Conservation (phyloP, 148 eudicot genomes). For the Vaccinium myrtillus region DNA sequence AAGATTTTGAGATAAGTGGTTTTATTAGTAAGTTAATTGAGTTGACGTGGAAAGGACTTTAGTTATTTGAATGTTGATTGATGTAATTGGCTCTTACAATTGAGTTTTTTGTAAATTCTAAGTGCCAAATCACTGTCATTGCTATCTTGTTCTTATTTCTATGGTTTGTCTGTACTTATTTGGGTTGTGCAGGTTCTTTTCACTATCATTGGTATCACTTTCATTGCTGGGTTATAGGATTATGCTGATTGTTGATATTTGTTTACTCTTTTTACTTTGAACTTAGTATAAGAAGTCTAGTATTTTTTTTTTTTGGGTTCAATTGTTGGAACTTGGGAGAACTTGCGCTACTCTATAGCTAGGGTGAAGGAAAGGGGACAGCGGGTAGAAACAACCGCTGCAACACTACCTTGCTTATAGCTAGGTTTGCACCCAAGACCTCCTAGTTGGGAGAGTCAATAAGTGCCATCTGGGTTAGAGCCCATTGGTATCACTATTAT, state of each 20-base stretch:
- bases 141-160: not conserved
- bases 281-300: not conserved
- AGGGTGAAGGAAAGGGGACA: no score
- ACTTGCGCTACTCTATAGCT: no score
- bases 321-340: no score
- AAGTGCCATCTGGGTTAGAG: no score
- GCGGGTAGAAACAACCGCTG: no score
- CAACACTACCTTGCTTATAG: no score
- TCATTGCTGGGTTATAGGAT: not conserved
- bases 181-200: not conserved
- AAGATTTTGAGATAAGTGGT: not conserved
- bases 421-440: no score
- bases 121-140: not conserved
- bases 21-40: not conserved
- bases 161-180: not conserved
- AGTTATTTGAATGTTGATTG: not conserved
- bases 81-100: not conserved
- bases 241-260: not conserved
- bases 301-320: not conserved
- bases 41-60: not conserved
- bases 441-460: no score
- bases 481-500: not conserved
- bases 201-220: not conserved
- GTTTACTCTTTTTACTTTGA: not conserved
- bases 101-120: no score